These are phyloP conservation scores for Aspergillus cristatus DNA, from an alignment of 495 filamentous ascomycete species.

Conservation along the genomic window DNA sequence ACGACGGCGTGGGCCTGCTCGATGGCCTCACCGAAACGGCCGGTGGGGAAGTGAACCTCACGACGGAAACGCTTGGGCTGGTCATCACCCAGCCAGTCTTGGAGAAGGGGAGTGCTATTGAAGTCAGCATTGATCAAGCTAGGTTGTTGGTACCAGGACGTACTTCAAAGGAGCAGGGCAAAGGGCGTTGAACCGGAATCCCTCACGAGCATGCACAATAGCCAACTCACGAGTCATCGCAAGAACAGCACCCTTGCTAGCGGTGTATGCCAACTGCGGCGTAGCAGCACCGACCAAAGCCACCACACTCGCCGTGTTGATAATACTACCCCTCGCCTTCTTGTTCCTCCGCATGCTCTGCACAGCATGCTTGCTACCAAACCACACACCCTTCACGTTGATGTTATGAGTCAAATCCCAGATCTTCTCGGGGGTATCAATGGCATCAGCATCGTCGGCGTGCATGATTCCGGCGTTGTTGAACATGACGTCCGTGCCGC, in stretches of 20 bases:
- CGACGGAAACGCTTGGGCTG: conserved; percentile 70
- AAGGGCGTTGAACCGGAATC: conserved; percentile 77
- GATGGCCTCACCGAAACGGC: conserved; percentile 92
- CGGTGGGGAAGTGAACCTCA: conserved; percentile 89
- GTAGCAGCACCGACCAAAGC: conserved; percentile 90
- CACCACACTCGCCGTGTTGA: conserved; percentile 93
- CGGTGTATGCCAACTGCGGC: conserved; percentile 91
- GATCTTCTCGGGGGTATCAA: conserved; percentile 77
- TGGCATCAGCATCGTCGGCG: conserved; percentile 72
- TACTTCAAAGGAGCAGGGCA: conserved; percentile 90
- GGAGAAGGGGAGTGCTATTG: conserved; percentile 63
- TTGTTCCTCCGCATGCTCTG: conserved; percentile 67
- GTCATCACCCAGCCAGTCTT: conserved; percentile 94
- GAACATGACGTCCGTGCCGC: conserved; percentile 92
- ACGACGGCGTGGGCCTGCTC: conserved; percentile 92
- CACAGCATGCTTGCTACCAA: conserved; percentile 87
- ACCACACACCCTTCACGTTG: conserved; percentile 99
- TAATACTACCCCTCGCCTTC: conserved; percentile 72
- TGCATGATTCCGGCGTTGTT: conserved; percentile 99
- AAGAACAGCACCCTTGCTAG: conserved; percentile 87
- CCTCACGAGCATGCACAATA: conserved; percentile 79
- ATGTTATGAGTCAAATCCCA: conserved; percentile 93
- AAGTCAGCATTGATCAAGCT: neutral
- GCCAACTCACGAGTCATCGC: conserved; percentile 76
- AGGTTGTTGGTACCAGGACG: conserved; percentile 6